Conservation (phyloP, 768 basidiomycete genomes). For the Suillus weaverae region DNA sequence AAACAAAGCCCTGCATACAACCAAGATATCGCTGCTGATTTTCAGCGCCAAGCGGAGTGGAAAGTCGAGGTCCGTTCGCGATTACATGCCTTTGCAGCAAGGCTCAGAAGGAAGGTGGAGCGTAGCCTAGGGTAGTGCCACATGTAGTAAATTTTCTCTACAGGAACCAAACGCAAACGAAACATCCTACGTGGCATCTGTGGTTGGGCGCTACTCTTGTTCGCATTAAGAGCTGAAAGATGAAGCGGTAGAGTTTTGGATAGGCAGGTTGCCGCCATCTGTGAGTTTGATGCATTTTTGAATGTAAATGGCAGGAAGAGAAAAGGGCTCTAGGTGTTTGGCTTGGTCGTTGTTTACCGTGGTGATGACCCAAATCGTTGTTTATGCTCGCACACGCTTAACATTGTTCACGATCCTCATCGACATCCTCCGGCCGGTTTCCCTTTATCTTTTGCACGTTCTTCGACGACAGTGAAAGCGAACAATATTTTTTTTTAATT, state of each 20-base stretch:
- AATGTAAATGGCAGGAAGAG: slow-evolving; percentile 3
- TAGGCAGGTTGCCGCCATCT: background rate
- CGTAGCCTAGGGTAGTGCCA: background rate
- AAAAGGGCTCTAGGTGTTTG: background rate
- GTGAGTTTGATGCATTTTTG: background rate
- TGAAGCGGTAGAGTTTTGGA: background rate
- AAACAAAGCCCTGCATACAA: background rate
- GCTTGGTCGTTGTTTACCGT: slow-evolving; percentile 5
- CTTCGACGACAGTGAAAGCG: slow-evolving; percentile 10
- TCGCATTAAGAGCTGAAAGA: background rate
- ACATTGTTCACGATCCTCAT: slow-evolving; percentile 10
- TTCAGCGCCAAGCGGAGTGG: background rate
- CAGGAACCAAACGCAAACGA: slow-evolving; percentile 6
- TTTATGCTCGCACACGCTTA: slow-evolving; percentile 9
- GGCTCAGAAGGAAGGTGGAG: background rate
- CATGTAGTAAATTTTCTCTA: slow-evolving; percentile 4
- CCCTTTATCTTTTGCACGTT: slow-evolving; percentile 11
- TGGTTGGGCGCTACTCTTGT: slow-evolving; percentile 3
- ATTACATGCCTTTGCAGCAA: background rate
- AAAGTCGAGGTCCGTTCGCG: background rate
- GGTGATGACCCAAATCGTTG: slow-evolving; percentile 7
- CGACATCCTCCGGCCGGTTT: slow-evolving; percentile 14
- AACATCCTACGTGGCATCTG: slow-evolving; percentile 5
- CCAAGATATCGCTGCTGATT: background rate
- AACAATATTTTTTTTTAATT: slow-evolving; percentile 2